These are phyloP conservation scores for Fomitopsis betulina DNA, from an alignment of 1,284 basidiomycete species.

Conservation along the genomic window DNA sequence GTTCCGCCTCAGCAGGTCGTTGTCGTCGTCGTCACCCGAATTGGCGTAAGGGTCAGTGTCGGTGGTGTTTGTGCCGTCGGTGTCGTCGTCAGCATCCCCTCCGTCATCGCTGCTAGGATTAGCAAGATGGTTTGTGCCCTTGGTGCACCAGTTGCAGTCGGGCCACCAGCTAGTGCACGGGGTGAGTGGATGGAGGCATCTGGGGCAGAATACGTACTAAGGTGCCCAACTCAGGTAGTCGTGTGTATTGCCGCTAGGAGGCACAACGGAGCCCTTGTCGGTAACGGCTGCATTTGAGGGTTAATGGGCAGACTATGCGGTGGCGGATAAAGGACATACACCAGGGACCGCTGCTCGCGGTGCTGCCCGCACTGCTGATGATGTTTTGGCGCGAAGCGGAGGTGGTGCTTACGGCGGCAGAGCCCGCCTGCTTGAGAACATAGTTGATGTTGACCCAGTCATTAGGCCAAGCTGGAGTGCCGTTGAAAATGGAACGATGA, in stretches of 20 bases:
- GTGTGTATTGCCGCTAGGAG: slow-evolving; percentile 36
- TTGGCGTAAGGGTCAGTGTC: neutral
- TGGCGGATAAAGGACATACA: slow-evolving; percentile 30
- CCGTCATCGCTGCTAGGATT: slow-evolving; percentile 17
- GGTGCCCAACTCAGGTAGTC: slow-evolving; percentile 59
- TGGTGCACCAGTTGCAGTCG: slow-evolving; percentile 41
- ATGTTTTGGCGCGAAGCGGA: slow-evolving; percentile 38
- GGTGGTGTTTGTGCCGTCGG: slow-evolving; percentile 6
- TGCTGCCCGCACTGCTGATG: slow-evolving; percentile 37
- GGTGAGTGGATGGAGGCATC: slow-evolving; percentile 6
- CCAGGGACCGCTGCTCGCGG: slow-evolving; percentile 47
- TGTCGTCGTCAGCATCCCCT: slow-evolving; percentile 3
- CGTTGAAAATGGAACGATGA: neutral
- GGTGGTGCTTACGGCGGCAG: slow-evolving; percentile 25
- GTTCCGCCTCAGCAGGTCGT: neutral
- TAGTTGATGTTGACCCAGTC: slow-evolving; percentile 33
- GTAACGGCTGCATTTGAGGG: slow-evolving; percentile 24
- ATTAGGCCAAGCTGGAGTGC: slow-evolving; percentile 24
- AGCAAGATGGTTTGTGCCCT: slow-evolving; percentile 24
- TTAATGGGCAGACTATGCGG: slow-evolving; percentile 1
- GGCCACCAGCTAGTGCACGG: slow-evolving; percentile 49
- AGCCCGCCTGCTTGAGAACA: slow-evolving; percentile 21
- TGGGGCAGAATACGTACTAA: slow-evolving; percentile 36
- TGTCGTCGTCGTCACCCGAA: slow-evolving; percentile 10
- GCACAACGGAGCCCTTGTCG: slow-evolving; percentile 16